Conservation (phyloP, 192 early-diverging fungal species). For the Phlyctochytrium bullatum region DNA sequence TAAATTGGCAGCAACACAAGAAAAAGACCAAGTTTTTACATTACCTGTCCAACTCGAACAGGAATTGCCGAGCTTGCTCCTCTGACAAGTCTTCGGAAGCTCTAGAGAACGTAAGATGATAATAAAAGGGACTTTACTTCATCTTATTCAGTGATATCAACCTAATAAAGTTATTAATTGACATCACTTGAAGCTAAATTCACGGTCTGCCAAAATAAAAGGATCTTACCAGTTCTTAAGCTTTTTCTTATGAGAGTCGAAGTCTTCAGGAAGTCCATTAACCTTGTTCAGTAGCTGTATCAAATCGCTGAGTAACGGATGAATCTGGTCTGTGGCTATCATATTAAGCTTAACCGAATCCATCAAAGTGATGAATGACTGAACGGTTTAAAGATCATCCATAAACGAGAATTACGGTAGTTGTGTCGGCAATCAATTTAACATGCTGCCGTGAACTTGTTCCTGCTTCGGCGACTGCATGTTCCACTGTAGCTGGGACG, state of each 20-base stretch:
- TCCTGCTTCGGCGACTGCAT: slow-evolving; percentile 54
- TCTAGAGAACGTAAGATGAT: no score
- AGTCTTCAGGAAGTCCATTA: slow-evolving; percentile 68
- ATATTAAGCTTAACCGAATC: slow-evolving; percentile 82
- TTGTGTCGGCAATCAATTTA: slow-evolving; percentile 80
- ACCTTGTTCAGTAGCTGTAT: slow-evolving; percentile 87
- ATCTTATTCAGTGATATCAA: slow-evolving; percentile 85
- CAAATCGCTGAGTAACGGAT: slow-evolving; percentile 81
- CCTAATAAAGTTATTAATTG: slow-evolving; percentile 23
- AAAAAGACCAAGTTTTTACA: no score
- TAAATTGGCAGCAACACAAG: no score
- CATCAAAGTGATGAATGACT: slow-evolving; percentile 90
- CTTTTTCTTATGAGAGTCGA: slow-evolving; percentile 73
- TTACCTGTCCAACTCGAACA: slow-evolving; percentile 85
- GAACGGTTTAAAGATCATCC: slow-evolving; percentile 14
- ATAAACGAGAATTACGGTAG: slow-evolving; percentile 29
- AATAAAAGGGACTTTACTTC: no score
- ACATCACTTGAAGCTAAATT: background rate
- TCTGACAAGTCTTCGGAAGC: slow-evolving; percentile 82
- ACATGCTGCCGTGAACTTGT: slow-evolving; percentile 34
- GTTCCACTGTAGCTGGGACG: slow-evolving; percentile 93
- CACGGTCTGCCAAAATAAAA: background rate
- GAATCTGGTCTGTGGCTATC: slow-evolving; percentile 85
- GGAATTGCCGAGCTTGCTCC: slow-evolving; percentile 85
- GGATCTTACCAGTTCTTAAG: slow-evolving; percentile 70